Conservation (phyloP, 2,329 filamentous ascomycete genomes). For the Monosporascus sp. region DNA sequence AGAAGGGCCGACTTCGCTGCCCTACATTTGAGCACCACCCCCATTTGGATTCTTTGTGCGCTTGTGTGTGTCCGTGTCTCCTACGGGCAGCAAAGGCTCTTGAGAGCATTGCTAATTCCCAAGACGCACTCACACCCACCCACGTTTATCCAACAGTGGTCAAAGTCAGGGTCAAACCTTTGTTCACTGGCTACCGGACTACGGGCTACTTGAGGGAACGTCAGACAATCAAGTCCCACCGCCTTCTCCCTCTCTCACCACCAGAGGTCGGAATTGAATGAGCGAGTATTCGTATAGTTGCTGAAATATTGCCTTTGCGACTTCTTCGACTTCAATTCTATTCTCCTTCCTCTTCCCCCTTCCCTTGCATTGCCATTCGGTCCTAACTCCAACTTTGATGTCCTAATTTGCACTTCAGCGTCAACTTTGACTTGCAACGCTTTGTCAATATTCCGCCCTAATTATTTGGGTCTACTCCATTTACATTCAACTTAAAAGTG, state of each 20-base stretch:
- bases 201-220: neutral
- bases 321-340: conserved; percentile 9
- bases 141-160: neutral
- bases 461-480: too few relatives aligned
- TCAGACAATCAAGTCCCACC: neutral
- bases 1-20: too few relatives aligned
- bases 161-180: neutral
- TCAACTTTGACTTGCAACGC: neutral
- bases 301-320: conserved; percentile 35
- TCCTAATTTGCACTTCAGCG: neutral
- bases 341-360: conserved; percentile 9
- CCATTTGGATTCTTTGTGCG: too few relatives aligned
- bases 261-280: neutral
- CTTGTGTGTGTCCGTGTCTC: too few relatives aligned
- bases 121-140: too few relatives aligned
- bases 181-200: neutral
- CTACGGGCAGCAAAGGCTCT: too few relatives aligned
- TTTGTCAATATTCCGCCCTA: neutral
- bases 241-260: neutral
- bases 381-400: conserved; percentile 1
- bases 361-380: neutral
- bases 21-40: too few relatives aligned
- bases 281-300: conserved; percentile 26
- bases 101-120: too few relatives aligned
- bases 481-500: too few relatives aligned